Evolutionary conservation across 2,329 filamentous ascomycete species (phyloP).

Genomic region (Penicillium sp.): DNA sequence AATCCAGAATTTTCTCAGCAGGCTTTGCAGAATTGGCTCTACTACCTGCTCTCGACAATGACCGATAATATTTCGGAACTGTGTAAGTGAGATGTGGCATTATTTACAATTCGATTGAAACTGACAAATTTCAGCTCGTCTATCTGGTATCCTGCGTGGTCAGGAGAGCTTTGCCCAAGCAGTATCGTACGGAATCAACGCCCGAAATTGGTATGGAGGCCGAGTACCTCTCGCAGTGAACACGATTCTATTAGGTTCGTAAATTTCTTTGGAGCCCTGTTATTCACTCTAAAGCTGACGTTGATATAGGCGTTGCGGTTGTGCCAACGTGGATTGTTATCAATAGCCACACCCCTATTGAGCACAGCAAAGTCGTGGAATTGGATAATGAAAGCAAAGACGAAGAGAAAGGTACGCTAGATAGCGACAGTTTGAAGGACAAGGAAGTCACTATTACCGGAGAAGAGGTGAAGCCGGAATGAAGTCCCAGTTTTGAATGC

Average conservation of each 20-base stretch:
- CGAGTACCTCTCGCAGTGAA: slow-evolving; percentile 45
- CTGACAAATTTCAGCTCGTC: slow-evolving; percentile 29
- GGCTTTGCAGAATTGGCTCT: slow-evolving; percentile 58
- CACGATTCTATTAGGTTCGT: slow-evolving; percentile 33
- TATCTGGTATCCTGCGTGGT: slow-evolving; percentile 46
- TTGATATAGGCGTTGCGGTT: slow-evolving; percentile 22
- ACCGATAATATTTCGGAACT: slow-evolving; percentile 58
- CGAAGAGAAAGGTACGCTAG: slow-evolving; percentile 11
- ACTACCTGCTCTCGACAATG: slow-evolving; percentile 57
- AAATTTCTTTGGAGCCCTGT: not conserved
- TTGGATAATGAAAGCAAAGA: slow-evolving; percentile 4
- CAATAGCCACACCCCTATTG: slow-evolving; percentile 19
- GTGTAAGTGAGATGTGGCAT: slow-evolving; percentile 12
- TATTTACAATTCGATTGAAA: not conserved
- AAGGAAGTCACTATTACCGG: not conserved
- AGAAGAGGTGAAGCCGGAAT: not conserved
- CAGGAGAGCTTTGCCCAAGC: slow-evolving; percentile 50
- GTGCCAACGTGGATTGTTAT: slow-evolving; percentile 31
- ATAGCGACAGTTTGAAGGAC: not conserved
- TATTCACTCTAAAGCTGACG: not conserved
- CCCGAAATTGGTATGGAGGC: slow-evolving; percentile 45
- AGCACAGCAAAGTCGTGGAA: slow-evolving; percentile 12
- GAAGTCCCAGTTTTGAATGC: too few relatives aligned
- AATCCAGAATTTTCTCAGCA: slow-evolving; percentile 48
- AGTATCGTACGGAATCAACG: slow-evolving; percentile 47